Conservation (phyloP, 2,329 filamentous ascomycete species). For the Pseudogymnoascus destructans region DNA sequence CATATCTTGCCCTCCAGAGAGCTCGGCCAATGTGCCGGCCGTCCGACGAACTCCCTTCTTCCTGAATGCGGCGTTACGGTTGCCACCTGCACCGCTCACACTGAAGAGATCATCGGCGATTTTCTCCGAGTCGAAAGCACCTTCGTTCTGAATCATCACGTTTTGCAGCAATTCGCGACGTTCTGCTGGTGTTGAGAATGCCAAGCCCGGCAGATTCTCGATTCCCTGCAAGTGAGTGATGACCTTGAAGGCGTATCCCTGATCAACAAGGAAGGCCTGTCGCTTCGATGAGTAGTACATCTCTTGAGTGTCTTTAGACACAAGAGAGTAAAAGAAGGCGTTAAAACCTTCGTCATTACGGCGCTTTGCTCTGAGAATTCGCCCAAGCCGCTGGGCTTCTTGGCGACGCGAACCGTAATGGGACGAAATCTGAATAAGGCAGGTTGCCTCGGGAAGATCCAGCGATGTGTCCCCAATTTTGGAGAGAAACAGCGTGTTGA, state of each 20-base stretch:
- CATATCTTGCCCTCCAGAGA: conserved; percentile 92
- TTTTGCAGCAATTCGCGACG: conserved; percentile 78
- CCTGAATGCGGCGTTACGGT: conserved; percentile 33
- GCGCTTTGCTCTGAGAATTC: conserved; percentile 87
- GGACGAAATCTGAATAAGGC: conserved; percentile 91
- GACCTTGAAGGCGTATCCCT: conserved; percentile 97
- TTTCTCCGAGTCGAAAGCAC: conserved; percentile 56
- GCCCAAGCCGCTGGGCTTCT: conserved; percentile 84
- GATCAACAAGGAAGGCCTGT: conserved; percentile 92
- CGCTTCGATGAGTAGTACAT: conserved; percentile 97
- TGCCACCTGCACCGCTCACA: conserved; percentile 25
- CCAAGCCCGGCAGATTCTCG: conserved; percentile 66
- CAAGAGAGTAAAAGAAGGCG: conserved; percentile 95
- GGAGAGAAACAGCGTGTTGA: conserved; percentile 89
- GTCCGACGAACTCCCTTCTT: conserved; percentile 55
- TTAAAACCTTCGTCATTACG: conserved; percentile 98
- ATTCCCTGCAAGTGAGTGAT: conserved; percentile 93
- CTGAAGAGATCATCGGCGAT: conserved; percentile 56
- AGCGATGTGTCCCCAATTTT: conserved; percentile 99
- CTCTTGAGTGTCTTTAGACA: conserved; percentile 93
- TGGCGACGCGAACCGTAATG: conserved; percentile 95
- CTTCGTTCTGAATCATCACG: conserved; percentile 78
- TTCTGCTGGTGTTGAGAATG: conserved; percentile 66
- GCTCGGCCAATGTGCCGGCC: conserved; percentile 71
- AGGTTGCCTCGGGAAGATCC: conserved; percentile 90